Conservation (phyloP, 371 early-diverging fungal species). For the Actinomortierella ambigua region DNA sequence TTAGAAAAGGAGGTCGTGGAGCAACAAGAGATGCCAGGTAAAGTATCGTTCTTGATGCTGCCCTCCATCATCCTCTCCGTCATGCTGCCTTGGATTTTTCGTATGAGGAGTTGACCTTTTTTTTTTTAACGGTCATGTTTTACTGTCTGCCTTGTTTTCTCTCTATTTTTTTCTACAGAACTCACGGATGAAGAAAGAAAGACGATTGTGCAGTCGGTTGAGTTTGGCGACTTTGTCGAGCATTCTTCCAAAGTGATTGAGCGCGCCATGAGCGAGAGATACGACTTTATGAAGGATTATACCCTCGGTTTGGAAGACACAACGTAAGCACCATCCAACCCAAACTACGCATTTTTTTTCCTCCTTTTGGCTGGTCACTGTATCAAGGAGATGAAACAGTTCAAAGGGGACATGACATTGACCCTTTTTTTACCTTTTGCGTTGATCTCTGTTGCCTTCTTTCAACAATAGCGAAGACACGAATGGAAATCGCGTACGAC, state of each 20-base stretch:
- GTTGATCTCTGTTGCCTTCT: too few relatives aligned
- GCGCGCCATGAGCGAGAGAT: slow-evolving; percentile 87
- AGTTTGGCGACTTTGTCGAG: slow-evolving; percentile 88
- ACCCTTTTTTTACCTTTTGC: too few relatives aligned
- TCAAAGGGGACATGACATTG: too few relatives aligned
- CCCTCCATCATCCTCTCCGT: background rate
- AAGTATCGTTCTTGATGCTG: background rate
- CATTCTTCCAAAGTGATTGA: slow-evolving; percentile 87
- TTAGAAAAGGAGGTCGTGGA: slow-evolving; percentile 54
- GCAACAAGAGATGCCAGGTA: slow-evolving; percentile 43
- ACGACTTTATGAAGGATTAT: slow-evolving; percentile 95
- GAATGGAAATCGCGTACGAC: slow-evolving; percentile 74
- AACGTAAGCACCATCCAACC: too few relatives aligned
- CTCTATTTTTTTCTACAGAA: slow-evolving; percentile 50
- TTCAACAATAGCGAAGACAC: slow-evolving; percentile 56
- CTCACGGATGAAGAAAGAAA: slow-evolving; percentile 84
- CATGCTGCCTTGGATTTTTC: background rate
- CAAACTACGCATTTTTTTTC: too few relatives aligned
- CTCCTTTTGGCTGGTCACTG: too few relatives aligned
- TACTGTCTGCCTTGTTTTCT: background rate
- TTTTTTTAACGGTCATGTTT: background rate
- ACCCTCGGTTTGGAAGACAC: slow-evolving; percentile 71
- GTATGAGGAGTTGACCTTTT: background rate
- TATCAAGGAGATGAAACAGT: too few relatives aligned
- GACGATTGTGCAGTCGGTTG: slow-evolving; percentile 70